phyloP scores from a whole-genome alignment of 192 early-diverging fungal genomes.

The Dissophora globulifera region DNA sequence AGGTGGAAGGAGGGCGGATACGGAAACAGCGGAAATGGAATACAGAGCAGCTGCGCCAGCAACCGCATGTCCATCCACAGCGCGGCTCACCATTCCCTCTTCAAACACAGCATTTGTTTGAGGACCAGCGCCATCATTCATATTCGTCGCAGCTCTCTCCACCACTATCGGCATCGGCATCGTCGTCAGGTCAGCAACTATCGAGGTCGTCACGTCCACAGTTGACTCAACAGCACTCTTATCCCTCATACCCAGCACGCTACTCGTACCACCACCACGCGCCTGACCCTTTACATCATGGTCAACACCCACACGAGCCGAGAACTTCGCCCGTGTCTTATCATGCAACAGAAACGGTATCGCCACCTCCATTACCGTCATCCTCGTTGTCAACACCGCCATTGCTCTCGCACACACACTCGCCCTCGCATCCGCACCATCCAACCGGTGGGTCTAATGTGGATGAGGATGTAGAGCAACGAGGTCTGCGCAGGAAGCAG shows the following conservation, averaged over 20 bases:
- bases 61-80: not conserved
- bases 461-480: no score
- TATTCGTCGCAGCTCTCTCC: not conserved
- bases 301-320: not conserved
- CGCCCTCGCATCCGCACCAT: not conserved
- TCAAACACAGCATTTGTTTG: not conserved
- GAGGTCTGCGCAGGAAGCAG: no score
- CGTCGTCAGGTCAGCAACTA: not conserved
- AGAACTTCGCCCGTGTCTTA: not conserved
- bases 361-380: constrained; percentile 1
- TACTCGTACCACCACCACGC: not conserved
- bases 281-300: not conserved
- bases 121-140: no score
- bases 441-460: no score
- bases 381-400: constrained; percentile 12
- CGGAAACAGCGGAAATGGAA: no score
- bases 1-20: not conserved
- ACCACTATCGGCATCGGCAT: not conserved
- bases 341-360: constrained; percentile 6
- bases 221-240: not conserved
- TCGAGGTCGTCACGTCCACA: not conserved
- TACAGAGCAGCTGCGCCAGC: no score
- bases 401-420: not conserved
- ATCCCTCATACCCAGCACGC: not conserved
- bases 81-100: not conserved